These are phyloP conservation scores for Saccharomycopsis selenospora DNA, from an alignment of 805 yeast species.

Conservation along the genomic window DNA sequence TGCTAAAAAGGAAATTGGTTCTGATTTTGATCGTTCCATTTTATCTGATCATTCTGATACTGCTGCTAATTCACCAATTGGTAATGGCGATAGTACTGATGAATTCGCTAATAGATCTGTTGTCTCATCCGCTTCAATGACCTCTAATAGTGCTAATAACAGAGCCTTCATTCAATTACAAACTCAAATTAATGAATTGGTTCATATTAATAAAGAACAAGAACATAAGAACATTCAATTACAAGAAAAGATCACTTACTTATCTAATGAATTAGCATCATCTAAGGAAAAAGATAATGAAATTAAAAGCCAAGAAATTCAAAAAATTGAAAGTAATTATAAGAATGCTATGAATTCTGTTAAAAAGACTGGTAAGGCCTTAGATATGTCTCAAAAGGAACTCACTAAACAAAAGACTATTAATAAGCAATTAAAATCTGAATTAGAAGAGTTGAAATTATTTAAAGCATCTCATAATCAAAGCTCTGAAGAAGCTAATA, in stretches of 20 bases:
- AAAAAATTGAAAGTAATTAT: constrained; percentile 55
- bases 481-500: constrained; percentile 23
- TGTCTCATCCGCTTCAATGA: constrained; percentile 7
- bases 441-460: constrained; percentile 62
- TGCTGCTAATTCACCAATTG: constrained; percentile 3
- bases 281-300: constrained; percentile 26
- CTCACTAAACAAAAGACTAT: constrained; percentile 49
- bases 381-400: constrained; percentile 68
- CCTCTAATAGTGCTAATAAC: constrained; percentile 8
- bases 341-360: constrained; percentile 65
- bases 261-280: constrained; percentile 22
- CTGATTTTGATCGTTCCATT: constrained; percentile 18
- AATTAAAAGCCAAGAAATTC: constrained; percentile 31
- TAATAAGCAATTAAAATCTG: constrained; percentile 50
- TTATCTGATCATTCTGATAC: constrained; percentile 8
- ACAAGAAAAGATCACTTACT: constrained; percentile 29
- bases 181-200: constrained; percentile 48
- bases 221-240: constrained; percentile 30
- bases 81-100: constrained; percentile 15
- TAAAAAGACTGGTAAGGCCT: constrained; percentile 66
- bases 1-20: constrained; percentile 14
- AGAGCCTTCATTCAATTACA: constrained; percentile 35
- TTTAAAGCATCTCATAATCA: constrained; percentile 29
- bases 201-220: constrained; percentile 39
- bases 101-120: constrained; percentile 21